Evolutionary conservation across 2,329 filamentous ascomycete genomes (phyloP), one percentile per base, ranked within the genome.

Genomic region (Triangularia setosa): DNA sequence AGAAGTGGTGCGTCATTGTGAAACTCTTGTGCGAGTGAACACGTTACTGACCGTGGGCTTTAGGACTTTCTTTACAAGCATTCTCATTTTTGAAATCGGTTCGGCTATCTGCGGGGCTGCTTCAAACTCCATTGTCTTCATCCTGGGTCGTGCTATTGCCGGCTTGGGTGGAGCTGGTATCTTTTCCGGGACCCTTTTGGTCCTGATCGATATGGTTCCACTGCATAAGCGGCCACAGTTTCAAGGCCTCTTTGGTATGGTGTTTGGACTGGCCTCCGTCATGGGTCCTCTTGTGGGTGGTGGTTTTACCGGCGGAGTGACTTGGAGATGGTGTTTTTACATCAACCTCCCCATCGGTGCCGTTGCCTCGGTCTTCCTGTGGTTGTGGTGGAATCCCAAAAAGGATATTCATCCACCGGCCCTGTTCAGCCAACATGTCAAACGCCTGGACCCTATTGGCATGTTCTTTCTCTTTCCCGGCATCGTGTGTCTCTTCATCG

Each of bases 171-270:
- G 82, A 1, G 83, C 84, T 1, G 84, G 84, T 60, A 84, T 87
- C 70, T 84, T 84, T 70, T 82, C 84, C 0, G 84, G 84, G 7
- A 79, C 80, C 53, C 81, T 85, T 74, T 78, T 87, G 71, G 80
- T 84, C 64, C 81, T 87, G 73, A 81, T 86, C 53, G 80, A 81
- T 28, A 79, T 86, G 76, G 79, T 89, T 0, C 87, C 87, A 2
- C 78, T 89, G 1, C 81, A 83, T 58, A 86, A 86, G 70, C 77
- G 87, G 28, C 86, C 83, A 2, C 80, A 86, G 72, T 88, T 85
- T 64, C 83, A 85, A 71, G 79, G 79, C 60, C 74, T 85, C 53
- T 86, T 86, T 62, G 83, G 82, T 18, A 79, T 82, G 69, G 76
- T 85, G 0, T 85, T 85, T 67, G 84, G 83, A n/a, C 69, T 85